These are phyloP conservation scores for Peronospora destructor DNA, from an alignment of 352 stramenopile genomes.

Conservation along the genomic window DNA sequence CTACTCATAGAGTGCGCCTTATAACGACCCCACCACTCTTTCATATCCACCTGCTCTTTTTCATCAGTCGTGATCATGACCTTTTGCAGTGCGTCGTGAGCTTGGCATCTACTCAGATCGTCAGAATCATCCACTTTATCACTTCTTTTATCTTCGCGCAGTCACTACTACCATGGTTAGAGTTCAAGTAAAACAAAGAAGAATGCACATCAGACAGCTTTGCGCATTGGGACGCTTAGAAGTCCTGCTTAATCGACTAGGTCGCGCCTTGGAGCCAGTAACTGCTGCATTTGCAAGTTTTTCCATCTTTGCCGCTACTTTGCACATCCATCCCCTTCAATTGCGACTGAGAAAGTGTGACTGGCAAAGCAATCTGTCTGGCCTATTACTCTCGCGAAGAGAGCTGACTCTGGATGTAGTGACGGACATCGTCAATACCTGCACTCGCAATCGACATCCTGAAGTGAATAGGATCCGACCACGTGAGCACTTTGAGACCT, in stretches of 20 bases:
- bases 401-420: conserved; percentile 66
- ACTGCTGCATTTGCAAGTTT: conserved; percentile 33
- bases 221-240: conserved; percentile 25
- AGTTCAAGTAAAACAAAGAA: conserved; percentile 37
- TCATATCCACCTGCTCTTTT: too few relatives aligned
- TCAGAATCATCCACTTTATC: conserved; percentile 13
- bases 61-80: too few relatives aligned
- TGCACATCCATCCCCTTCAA: conserved; percentile 3
- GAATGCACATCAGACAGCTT: conserved; percentile 31
- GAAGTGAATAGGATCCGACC: conserved; percentile 76
- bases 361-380: not conserved
- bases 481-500: conserved; percentile 70
- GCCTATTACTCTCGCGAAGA: conserved; percentile 21
- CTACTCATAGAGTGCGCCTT: too few relatives aligned
- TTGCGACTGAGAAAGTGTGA: not conserved
- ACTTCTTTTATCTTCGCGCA: conserved; percentile 42
- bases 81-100: too few relatives aligned
- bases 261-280: conserved; percentile 22
- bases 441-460: conserved; percentile 56
- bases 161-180: conserved; percentile 42
- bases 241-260: conserved; percentile 12
- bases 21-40: too few relatives aligned
- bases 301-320: conserved; percentile 8
- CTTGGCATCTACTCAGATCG: too few relatives aligned
- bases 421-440: conserved; percentile 60